Base-by-base conservation (phyloP, 2,329 filamentous ascomycete genomes). In the Chrysosporium keratinophilum region DNA sequence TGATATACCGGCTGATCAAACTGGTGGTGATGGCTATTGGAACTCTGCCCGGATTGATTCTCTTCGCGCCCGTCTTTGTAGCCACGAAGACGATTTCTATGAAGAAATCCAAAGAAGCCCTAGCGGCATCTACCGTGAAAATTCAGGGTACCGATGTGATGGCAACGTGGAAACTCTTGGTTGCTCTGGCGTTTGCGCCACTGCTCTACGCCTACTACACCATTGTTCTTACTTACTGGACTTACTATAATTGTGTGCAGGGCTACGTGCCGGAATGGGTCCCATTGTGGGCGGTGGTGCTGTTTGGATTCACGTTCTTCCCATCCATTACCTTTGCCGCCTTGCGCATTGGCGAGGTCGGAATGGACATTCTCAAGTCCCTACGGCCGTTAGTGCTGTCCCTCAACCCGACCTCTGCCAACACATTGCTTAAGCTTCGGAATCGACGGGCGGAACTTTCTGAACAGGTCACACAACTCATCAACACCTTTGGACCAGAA, bases 291-390 rank as follows among this genome's bases (percentile, higher is more conserved):
- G 67, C 82, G 19, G 79, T 94, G 10, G 82, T 90, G 58, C 67
- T 88, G 9, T 79, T 82, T 39, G 86, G 89, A 48, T 84, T 87
- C 73, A 76, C 88, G 46, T 74, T 94, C 60, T 95, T 95, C 75
- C 86, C 90, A 5, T 79, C 83, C 20, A 85, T 96, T 62, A 96
- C 90, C 0, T 96, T 95, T 68, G 90, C 89, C 3, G 88, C 93
- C 5, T 82, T 98, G 50, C 85, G 93, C 10, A 95, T 97, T 60
- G 93, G 93, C 45, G 93, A 98, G 72, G 85, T 95, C n/a, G 93
- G 91, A 50, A 96, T 98, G 89, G 93, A 98, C 66, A 96, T 98
- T 54, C 76, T 93, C 73, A 98, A 97, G 71, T 97, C 91, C 0
- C 78, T 98, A 14, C 82, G 88, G 9, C 93, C 93, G 5, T 79